Evolutionary conservation across 2,329 filamentous ascomycete species (phyloP).

Genomic region (Purpureocillium lavendulum): DNA sequence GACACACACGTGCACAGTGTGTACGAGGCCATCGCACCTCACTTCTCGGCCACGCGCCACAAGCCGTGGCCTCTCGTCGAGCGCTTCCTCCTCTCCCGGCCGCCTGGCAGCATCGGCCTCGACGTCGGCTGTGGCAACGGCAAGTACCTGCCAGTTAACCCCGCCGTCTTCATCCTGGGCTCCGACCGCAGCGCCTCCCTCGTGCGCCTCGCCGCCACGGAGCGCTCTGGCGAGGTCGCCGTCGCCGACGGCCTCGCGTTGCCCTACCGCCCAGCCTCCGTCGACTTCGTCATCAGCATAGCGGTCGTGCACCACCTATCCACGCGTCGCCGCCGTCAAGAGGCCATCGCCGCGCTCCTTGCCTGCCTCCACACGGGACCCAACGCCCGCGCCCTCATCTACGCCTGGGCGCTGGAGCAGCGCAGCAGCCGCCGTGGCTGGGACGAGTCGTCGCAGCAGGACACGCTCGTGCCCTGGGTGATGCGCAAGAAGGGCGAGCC

Average conservation of each 20-base stretch:
- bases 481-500: slow-evolving; percentile 34
- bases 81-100: slow-evolving; percentile 59
- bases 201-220: slow-evolving; percentile 36
- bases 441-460: slow-evolving; percentile 76
- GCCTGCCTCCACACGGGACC: slow-evolving; percentile 45
- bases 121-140: slow-evolving; percentile 96
- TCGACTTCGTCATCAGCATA: slow-evolving; percentile 87
- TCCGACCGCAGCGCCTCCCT: slow-evolving; percentile 68
- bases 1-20: slow-evolving; percentile 81
- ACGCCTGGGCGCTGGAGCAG: slow-evolving; percentile 96
- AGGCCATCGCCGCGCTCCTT: slow-evolving; percentile 65
- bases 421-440: slow-evolving; percentile 78
- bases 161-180: slow-evolving; percentile 68
- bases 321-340: slow-evolving; percentile 61
- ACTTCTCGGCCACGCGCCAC: slow-evolving; percentile 74
- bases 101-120: slow-evolving; percentile 68
- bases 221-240: slow-evolving; percentile 52
- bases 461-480: slow-evolving; percentile 95
- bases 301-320: slow-evolving; percentile 93
- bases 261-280: slow-evolving; percentile 55
- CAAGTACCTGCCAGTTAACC: slow-evolving; percentile 82
- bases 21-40: slow-evolving; percentile 78
- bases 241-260: slow-evolving; percentile 79
- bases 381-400: slow-evolving; percentile 69
- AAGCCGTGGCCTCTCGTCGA: slow-evolving; percentile 91